Evolutionary conservation across 2,329 filamentous ascomycete species (phyloP).

Genomic region (Rhytidhysteron rufulum): DNA sequence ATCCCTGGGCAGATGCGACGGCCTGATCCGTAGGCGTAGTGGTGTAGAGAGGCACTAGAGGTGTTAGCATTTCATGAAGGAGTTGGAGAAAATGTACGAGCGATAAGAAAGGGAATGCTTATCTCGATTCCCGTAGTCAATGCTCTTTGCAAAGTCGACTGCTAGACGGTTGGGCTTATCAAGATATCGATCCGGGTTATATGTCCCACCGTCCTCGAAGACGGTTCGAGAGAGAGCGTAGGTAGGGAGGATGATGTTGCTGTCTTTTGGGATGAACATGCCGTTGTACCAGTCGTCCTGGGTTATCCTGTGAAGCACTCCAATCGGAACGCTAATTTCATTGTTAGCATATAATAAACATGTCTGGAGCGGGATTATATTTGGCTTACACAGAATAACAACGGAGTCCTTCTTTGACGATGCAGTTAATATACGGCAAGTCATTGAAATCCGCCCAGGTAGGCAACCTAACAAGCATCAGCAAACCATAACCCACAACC

Average conservation of each 20-base stretch:
- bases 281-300: slow-evolving; percentile 15
- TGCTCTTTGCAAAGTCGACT: slow-evolving; percentile 26
- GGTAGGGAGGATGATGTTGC: slow-evolving; percentile 19
- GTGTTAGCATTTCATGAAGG: too few species aligned
- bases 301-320: neutral
- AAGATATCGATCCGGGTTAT: slow-evolving; percentile 30
- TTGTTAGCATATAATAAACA: too few species aligned
- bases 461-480: too few species aligned
- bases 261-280: slow-evolving; percentile 16
- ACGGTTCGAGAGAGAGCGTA: slow-evolving; percentile 8
- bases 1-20: slow-evolving; percentile 26
- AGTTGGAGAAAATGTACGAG: too few species aligned
- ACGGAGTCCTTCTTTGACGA: slow-evolving; percentile 33
- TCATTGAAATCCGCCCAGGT: slow-evolving; percentile 19
- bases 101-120: slow-evolving; percentile 7
- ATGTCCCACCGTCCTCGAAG: slow-evolving; percentile 17
- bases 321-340: neutral
- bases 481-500: too few species aligned
- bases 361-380: too few species aligned
- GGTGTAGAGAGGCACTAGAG: too few species aligned
- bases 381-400: slow-evolving; percentile 35
- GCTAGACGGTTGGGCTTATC: slow-evolving; percentile 23
- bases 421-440: slow-evolving; percentile 28
- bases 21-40: slow-evolving; percentile 17
- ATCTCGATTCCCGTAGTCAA: slow-evolving; percentile 30